These are phyloP conservation scores for Sugiyamaella floridensis DNA, from an alignment of 805 yeast genomes.

Conservation along the genomic window DNA sequence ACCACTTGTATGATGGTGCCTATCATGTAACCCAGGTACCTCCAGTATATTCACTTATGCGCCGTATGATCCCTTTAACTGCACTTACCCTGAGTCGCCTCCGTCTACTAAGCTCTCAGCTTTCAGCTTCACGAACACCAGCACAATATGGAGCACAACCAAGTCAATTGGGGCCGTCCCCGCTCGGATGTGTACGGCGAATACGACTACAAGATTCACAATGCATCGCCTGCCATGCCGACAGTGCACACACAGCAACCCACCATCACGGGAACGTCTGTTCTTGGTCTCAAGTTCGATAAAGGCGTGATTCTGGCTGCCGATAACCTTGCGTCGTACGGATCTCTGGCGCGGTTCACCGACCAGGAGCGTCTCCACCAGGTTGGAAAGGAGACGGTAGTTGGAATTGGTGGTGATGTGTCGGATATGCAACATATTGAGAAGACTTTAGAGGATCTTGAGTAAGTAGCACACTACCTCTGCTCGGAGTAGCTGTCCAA, in stretches of 20 bases:
- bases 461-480: conserved; percentile 22
- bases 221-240: conserved; percentile 63
- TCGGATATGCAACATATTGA: conserved; percentile 86
- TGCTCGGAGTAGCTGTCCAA: no score
- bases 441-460: conserved; percentile 68
- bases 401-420: conserved; percentile 91
- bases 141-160: conserved; percentile 81
- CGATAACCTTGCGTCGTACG: conserved; percentile 85
- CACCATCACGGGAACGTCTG: conserved; percentile 93
- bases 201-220: conserved; percentile 47
- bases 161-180: conserved; percentile 94
- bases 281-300: conserved; percentile 80
- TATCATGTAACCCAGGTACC: no score
- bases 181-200: conserved; percentile 71
- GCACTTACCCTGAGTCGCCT: not conserved
- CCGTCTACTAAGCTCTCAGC: not conserved
- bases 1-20: no score
- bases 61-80: no score
- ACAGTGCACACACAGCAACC: conserved; percentile 88
- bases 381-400: conserved; percentile 81
- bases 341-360: conserved; percentile 81
- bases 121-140: not conserved
- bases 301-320: conserved; percentile 94
- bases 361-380: conserved; percentile 77
- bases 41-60: no score